Evolutionary conservation across 768 basidiomycete species (phyloP), one percentile per base, ranked within the genome.

Genomic region (Lactifluus rugatus): DNA sequence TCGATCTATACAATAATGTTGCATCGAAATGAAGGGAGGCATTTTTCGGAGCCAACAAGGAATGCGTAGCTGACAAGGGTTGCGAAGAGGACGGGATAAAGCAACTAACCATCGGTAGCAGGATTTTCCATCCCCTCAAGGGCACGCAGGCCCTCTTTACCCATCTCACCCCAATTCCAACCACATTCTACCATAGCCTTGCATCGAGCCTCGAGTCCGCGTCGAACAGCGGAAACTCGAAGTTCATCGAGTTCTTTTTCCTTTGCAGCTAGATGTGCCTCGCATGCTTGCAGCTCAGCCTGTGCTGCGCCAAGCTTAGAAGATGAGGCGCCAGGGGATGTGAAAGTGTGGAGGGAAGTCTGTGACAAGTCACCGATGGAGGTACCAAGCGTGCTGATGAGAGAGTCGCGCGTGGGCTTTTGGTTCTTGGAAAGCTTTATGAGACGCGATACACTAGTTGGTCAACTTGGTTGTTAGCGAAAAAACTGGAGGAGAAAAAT

Each of bases 251-350:
- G 76, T 57, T 84, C 84, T 19, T 71, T 76, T 66, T 93, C 88
- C 67, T 88, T 88, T 26, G 72, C 58, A 0, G 83, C 83, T 2
- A 93, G 76, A 54, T 85, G 85, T 0, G 79, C 74, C 66, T 93
- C 89, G 68, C 90, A 93, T 9, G 87, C 90, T 64, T 89, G 89
- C 19, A 92, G 74, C 62, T 91, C 86, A 0, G 83, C 73, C 62
- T 91, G 89, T 0, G 89, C 87, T 2, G 80, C 72, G 0, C 74
- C 73, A 8, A 89, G 76, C 66, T 87, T 89, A 17, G 71, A 61
- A 3, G 63, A 47, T 11, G 54, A 32, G 13, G 46, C 14, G 1
- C 42, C 25, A 11, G 45, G 19, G 0, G 32, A 63, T 58, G 25
- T 65, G 56, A 45, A 65, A 39, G 56, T 66, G 41, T 48, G 49